Percentiles rank a stretch among this genome's conserved stretches.
Evolutionary conservation across 768 basidiomycete genomes (phyloP).

Genomic region (Xerocomellus amylosporus): DNA sequence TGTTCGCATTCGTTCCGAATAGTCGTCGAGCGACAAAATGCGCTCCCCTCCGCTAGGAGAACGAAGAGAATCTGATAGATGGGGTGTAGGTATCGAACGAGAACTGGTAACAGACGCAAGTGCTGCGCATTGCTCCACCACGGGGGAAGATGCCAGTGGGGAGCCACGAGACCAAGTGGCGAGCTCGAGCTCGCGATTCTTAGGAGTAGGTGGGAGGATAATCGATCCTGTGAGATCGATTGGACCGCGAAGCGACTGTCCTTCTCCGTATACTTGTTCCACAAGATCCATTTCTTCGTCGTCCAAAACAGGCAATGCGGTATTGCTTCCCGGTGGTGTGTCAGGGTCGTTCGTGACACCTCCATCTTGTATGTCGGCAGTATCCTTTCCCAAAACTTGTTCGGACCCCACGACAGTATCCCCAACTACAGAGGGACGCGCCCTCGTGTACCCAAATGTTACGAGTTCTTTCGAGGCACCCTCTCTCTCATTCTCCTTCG

Average conservation of each 20-base stretch:
- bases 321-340: conserved; percentile 23
- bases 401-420: conserved; percentile 30
- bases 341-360: conserved; percentile 5
- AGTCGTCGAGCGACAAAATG: conserved; percentile 84
- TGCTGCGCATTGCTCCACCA: conserved; percentile 36
- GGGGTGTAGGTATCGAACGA: conserved; percentile 2
- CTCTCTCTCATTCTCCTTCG: conserved; percentile 59
- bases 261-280: conserved; percentile 88
- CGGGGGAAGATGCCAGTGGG: conserved; percentile 49
- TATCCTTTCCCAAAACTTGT: conserved; percentile 31
- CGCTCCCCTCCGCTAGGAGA: conserved; percentile 14
- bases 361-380: conserved; percentile 25
- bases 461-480: conserved; percentile 58
- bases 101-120: conserved; percentile 11
- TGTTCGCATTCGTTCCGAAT: conserved; percentile 97
- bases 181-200: conserved; percentile 88
- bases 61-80: not conserved
- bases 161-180: conserved; percentile 69
- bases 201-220: conserved; percentile 74
- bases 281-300: conserved; percentile 96
- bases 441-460: conserved; percentile 35
- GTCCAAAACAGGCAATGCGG: conserved; percentile 32
- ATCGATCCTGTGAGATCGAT: conserved; percentile 85
- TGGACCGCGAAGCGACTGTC: conserved; percentile 66
- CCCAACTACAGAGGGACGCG: conserved; percentile 16